These are phyloP conservation scores for Xylariales sp. DNA, from an alignment of 2,329 filamentous ascomycete genomes.

Conservation along the genomic window DNA sequence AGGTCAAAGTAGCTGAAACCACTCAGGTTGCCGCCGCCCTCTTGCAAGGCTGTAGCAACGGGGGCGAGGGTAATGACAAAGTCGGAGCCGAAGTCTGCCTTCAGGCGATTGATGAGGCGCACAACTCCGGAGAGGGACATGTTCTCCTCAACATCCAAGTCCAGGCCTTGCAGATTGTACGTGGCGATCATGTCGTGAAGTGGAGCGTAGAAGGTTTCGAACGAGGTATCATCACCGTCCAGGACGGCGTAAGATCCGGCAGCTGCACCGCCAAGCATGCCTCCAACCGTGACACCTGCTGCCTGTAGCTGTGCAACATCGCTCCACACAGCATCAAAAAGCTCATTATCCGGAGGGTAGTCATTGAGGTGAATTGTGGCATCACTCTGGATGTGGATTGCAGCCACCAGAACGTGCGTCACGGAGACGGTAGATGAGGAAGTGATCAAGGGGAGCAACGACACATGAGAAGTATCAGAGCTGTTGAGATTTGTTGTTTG, in stretches of 20 bases:
- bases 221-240: slow-evolving; percentile 52
- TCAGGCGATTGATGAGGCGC: slow-evolving; percentile 62
- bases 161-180: slow-evolving; percentile 63
- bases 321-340: slow-evolving; percentile 71
- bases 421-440: slow-evolving; percentile 41
- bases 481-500: slow-evolving; percentile 47
- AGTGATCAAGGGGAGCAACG: slow-evolving; percentile 46
- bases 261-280: slow-evolving; percentile 84
- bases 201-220: slow-evolving; percentile 71
- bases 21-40: slow-evolving; percentile 57
- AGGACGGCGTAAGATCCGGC: slow-evolving; percentile 62
- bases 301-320: slow-evolving; percentile 70
- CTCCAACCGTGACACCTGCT: slow-evolving; percentile 73
- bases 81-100: slow-evolving; percentile 60
- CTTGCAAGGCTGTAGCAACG: slow-evolving; percentile 68
- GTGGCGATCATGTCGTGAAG: slow-evolving; percentile 60
- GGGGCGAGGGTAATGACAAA: slow-evolving; percentile 82
- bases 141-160: slow-evolving; percentile 76
- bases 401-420: slow-evolving; percentile 83
- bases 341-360: slow-evolving; percentile 61
- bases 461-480: slow-evolving; percentile 38
- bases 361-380: slow-evolving; percentile 75
- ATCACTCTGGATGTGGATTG: slow-evolving; percentile 73
- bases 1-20: slow-evolving; percentile 78
- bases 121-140: slow-evolving; percentile 65